These are phyloP conservation scores for Gloeophyllum trabeum DNA, from an alignment of 768 basidiomycete species.

Conservation along the genomic window DNA sequence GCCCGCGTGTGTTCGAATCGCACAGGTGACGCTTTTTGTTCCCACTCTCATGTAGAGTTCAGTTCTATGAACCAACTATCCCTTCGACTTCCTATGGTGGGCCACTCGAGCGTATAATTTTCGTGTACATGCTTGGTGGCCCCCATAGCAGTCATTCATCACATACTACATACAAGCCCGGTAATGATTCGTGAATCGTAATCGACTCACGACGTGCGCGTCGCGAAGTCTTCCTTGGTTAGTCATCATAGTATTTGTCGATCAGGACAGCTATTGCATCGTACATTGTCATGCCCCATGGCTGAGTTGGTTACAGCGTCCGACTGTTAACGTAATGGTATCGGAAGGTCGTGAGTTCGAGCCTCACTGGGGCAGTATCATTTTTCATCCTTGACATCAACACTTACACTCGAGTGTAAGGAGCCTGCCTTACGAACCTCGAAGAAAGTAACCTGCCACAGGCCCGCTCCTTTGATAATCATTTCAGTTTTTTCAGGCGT, in stretches of 20 bases:
- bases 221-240: no score
- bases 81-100: no score
- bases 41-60: neutral
- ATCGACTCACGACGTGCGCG: neutral
- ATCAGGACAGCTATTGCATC: neutral
- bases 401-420: neutral
- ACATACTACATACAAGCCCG: neutral
- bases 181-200: neutral
- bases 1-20: constrained; percentile 54
- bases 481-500: no score
- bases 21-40: constrained; percentile 43
- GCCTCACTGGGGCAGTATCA: constrained; percentile 37
- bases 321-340: constrained; percentile 27
- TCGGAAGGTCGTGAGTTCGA: constrained; percentile 46
- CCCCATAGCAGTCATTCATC: neutral
- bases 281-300: constrained; percentile 28
- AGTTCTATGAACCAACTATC: no score
- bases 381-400: constrained; percentile 4
- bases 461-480: no score
- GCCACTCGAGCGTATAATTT: no score
- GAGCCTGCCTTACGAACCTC: no score
- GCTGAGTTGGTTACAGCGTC: constrained; percentile 41
- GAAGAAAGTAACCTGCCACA: no score
- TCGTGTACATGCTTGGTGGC: neutral
- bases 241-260: no score